Percentiles rank a stretch among this genome's conserved stretches.
phyloP scores from a whole-genome alignment of 1,284 basidiomycete genomes.

The Jaminaea rosea region DNA sequence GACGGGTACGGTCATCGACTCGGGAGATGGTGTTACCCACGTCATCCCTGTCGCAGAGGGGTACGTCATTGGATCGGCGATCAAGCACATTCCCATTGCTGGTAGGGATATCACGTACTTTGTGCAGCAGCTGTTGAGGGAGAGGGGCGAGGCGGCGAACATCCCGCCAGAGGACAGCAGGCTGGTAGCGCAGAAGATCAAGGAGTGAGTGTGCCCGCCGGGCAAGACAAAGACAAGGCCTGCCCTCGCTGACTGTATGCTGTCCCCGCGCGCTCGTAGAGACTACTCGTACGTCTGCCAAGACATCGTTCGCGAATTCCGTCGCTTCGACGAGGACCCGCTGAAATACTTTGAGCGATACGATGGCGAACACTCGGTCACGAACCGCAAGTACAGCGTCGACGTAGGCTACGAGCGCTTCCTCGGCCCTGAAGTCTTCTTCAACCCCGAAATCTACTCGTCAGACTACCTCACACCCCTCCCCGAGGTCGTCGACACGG shows the following conservation, averaged over 20 bases:
- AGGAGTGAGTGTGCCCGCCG: too few relatives aligned
- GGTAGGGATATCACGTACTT: slow-evolving; percentile 96
- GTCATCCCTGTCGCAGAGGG: slow-evolving; percentile 93
- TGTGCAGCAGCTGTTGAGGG: slow-evolving; percentile 89
- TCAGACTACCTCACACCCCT: slow-evolving; percentile 97
- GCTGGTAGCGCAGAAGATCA: slow-evolving; percentile 83
- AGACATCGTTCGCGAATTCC: slow-evolving; percentile 97
- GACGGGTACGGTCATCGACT: slow-evolving; percentile 96
- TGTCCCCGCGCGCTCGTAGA: background rate
- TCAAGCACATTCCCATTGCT: slow-evolving; percentile 98
- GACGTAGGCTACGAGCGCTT: slow-evolving; percentile 99
- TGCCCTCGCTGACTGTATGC: too few relatives aligned
- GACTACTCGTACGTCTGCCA: slow-evolving; percentile 77
- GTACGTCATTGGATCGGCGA: slow-evolving; percentile 96
- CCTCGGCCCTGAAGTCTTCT: slow-evolving; percentile 97
- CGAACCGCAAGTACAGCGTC: slow-evolving; percentile 76
- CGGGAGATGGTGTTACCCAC: slow-evolving; percentile 96
- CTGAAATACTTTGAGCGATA: slow-evolving; percentile 92
- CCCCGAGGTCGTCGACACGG: slow-evolving; percentile 89
- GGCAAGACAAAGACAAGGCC: too few relatives aligned
- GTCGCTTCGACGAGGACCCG: slow-evolving; percentile 93
- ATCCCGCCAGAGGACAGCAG: slow-evolving; percentile 97
- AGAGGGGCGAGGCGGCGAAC: slow-evolving; percentile 78
- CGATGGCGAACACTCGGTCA: slow-evolving; percentile 86
- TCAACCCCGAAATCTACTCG: slow-evolving; percentile 97